Conservation (phyloP, 352 stramenopile species). For the Sclerospora graminicola region DNA sequence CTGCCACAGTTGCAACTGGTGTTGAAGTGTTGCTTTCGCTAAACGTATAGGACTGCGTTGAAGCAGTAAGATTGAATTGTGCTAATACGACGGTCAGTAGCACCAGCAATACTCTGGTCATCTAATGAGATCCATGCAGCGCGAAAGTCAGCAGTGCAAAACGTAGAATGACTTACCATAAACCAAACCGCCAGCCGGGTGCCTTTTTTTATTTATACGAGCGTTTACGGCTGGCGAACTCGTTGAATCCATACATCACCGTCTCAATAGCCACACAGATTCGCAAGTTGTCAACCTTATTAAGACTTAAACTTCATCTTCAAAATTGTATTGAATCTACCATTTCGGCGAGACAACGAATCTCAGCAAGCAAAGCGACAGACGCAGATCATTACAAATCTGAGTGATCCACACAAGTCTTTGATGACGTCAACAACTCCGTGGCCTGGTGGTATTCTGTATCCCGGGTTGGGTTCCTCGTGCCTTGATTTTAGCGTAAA, state of each 20-base stretch:
- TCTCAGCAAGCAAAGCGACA: conserved; percentile 6
- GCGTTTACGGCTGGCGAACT: neutral
- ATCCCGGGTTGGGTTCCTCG: too few species aligned
- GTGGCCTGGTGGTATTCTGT: too few species aligned
- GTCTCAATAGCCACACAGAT: conserved; percentile 15
- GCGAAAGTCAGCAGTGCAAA: conserved; percentile 1
- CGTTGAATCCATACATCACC: conserved; percentile 7
- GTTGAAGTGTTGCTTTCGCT: conserved; percentile 6
- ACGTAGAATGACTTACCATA: conserved; percentile 14
- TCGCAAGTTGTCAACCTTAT: conserved; percentile 2
- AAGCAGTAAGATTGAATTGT: neutral
- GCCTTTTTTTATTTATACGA: conserved; percentile 2
- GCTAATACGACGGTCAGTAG: conserved; percentile 3
- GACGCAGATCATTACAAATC: conserved; percentile 3
- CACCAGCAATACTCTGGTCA: conserved; percentile 14
- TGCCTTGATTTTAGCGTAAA: too few species aligned
- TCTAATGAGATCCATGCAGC: conserved; percentile 1
- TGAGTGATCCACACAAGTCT: neutral
- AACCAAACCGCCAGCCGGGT: conserved; percentile 10
- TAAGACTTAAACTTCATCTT: conserved; percentile 6
- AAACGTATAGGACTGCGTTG: conserved; percentile 17
- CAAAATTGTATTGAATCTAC: conserved; percentile 16
- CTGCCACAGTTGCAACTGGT: conserved; percentile 7
- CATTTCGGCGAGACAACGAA: conserved; percentile 11
- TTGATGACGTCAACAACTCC: neutral